Evolutionary conservation across 768 basidiomycete genomes (phyloP), one percentile per base, ranked within the genome.

Genomic region (Pleurotus eryngii): DNA sequence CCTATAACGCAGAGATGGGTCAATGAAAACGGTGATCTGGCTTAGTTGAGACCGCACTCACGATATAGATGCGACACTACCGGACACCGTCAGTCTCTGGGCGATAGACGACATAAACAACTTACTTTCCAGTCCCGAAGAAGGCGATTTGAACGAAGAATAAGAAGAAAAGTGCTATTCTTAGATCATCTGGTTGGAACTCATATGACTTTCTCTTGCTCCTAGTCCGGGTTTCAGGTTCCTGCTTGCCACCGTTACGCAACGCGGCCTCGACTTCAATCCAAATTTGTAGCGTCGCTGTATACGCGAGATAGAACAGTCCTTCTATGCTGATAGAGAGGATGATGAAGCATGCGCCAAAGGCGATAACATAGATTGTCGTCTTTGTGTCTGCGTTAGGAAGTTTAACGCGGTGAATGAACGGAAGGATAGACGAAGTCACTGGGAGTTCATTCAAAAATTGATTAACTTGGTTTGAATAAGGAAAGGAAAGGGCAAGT

Each of bases 121-220:
- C 88, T 63, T 71, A 89, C 87, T 89, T 91, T 74, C 89, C 89
- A 38, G 83, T 90, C 6, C 91, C 91, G 65, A 92, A 92, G 70
- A 92, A 93, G 2, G 85, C 92, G 42, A 91, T 82, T 63, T 95
- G 92, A 5, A 93, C 86, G 62, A 94, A 92, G 69, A 90, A 90
- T 58, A 95, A 70, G 71, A 93, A 93, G 68, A 92, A 90, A 18
- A 93, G 60, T 0, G 87, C 90, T 54, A 89, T 84, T 48, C 92
- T 73, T 11, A 92, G 67, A 58, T 92, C 87, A 39, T 87, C 86
- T 38, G 70, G 68, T 59, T 72, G 76, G 66, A 85, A 81, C n/a
- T 67, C 63, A 63, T 82, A 81, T 54, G 62, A 30, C 54, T 61
- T 46, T 59, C 24, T 49, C 47, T 51, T 46, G 30, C 7, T 35